phyloP scores from a whole-genome alignment of 1,139 yeast species.

The Blastobotrys indianensis region DNA sequence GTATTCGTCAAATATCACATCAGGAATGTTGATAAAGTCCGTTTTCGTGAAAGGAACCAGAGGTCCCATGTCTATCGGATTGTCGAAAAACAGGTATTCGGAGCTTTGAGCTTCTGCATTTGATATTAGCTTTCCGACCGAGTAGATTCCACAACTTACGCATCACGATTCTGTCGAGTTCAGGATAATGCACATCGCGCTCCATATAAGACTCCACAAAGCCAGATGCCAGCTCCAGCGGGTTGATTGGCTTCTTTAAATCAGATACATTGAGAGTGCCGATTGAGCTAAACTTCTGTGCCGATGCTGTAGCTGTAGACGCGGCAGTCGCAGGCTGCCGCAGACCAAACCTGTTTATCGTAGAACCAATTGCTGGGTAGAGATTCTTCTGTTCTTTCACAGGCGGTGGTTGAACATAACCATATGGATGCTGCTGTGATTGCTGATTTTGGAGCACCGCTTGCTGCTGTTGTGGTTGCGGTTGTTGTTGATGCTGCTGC shows the following conservation, averaged over 20 bases:
- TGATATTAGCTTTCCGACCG: not conserved
- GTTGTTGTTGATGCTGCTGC: constrained; percentile 4
- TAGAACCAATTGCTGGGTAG: too few relatives aligned
- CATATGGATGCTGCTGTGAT: not conserved
- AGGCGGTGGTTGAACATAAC: not conserved
- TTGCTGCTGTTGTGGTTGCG: not conserved
- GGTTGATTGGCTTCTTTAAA: constrained; percentile 20
- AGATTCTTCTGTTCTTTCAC: too few relatives aligned
- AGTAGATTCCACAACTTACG: constrained; percentile 19
- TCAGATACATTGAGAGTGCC: constrained; percentile 21
- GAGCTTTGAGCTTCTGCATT: constrained; percentile 24
- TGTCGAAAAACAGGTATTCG: constrained; percentile 23
- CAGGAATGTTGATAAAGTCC: constrained; percentile 70
- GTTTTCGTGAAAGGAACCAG: constrained; percentile 77
- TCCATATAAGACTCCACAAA: constrained; percentile 33
- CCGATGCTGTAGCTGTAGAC: constrained; percentile 3
- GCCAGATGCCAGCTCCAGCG: constrained; percentile 32
- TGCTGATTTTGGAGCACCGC: not conserved
- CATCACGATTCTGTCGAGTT: constrained; percentile 33
- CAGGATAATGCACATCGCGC: constrained; percentile 36
- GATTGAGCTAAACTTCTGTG: constrained; percentile 12
- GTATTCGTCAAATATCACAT: constrained; percentile 71
- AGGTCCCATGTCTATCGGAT: constrained; percentile 27
- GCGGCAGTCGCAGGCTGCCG: constrained; percentile 2
- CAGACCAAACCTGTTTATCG: not conserved